These are phyloP conservation scores for Botrytis fabae DNA, from an alignment of 2,329 filamentous ascomycete species.

Conservation along the genomic window DNA sequence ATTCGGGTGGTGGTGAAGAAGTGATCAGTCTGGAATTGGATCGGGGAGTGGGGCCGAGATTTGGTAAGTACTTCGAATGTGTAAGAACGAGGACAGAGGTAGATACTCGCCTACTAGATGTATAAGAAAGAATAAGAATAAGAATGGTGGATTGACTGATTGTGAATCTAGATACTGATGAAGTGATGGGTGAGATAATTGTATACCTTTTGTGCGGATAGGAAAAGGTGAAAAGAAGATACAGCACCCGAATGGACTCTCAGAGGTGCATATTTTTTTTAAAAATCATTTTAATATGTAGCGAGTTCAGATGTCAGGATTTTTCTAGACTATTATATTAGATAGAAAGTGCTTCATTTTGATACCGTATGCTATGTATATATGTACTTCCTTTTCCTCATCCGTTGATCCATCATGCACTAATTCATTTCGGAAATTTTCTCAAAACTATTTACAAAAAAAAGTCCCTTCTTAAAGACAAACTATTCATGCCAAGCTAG, in stretches of 20 bases:
- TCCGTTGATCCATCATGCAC: background rate
- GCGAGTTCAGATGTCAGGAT: background rate
- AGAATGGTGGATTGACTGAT: background rate
- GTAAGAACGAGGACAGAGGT: background rate
- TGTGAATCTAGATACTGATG: background rate
- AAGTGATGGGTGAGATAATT: background rate
- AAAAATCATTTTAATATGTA: background rate
- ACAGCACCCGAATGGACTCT: background rate
- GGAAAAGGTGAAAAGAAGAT: background rate
- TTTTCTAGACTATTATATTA: background rate
- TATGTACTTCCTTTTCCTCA: background rate
- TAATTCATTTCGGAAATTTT: background rate
- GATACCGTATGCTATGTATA: background rate
- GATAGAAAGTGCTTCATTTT: background rate
- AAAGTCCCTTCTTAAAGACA: background rate
- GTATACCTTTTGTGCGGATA: background rate
- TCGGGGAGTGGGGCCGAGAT: background rate
- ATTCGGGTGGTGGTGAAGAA: background rate
- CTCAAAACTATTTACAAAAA: background rate
- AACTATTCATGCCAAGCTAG: slow-evolving; percentile 7
- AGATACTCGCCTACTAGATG: background rate
- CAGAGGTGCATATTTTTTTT: too few relatives aligned
- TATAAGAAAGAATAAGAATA: background rate
- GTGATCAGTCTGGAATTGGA: background rate
- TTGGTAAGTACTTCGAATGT: background rate